phyloP scores from a whole-genome alignment of 345 rosid genomes.

The Heritiera fomes region DNA sequence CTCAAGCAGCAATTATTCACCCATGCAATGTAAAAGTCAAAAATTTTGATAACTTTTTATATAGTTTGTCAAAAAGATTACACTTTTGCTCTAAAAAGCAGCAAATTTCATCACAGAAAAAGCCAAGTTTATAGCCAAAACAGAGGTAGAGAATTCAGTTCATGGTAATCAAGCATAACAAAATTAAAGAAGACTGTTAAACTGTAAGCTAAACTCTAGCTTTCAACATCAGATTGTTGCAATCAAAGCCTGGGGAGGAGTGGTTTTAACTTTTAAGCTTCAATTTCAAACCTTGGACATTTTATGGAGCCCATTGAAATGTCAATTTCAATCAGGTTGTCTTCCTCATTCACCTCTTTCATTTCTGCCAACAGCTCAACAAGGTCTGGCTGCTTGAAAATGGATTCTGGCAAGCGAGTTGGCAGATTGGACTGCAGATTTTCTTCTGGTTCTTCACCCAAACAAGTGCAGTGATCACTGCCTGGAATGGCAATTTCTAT shows the following conservation, averaged over 20 bases:
- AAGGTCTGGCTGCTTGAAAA: conserved; percentile 38
- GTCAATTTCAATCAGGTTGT: conserved; percentile 78
- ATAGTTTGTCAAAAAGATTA: conserved; percentile 1
- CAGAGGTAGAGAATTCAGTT: not conserved
- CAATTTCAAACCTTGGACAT: conserved; percentile 35
- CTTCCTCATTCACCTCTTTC: conserved; percentile 61
- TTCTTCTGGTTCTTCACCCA: too few species aligned
- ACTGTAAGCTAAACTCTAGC: not conserved
- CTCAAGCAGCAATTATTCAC: not conserved
- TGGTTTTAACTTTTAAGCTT: conserved; percentile 18
- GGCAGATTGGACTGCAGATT: not conserved
- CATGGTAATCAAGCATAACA: not conserved
- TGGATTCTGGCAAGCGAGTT: conserved; percentile 28
- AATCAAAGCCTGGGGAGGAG: too few species aligned
- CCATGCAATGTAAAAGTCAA: too few species aligned
- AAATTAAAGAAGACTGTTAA: not conserved
- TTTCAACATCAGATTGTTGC: not conserved
- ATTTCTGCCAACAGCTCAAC: conserved; percentile 50
- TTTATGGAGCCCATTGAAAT: conserved; percentile 75
- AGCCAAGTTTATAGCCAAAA: not conserved
- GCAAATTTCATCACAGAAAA: not conserved
- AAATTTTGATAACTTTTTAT: not conserved
- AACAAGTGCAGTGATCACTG: not conserved
- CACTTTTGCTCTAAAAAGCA: conserved; percentile 18
- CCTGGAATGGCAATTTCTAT: conserved; percentile 62